Percentiles rank a stretch among this genome's conserved stretches.
Evolutionary conservation across 1,284 basidiomycete species (phyloP).

Genomic region (Neonothopanus nambi): DNA sequence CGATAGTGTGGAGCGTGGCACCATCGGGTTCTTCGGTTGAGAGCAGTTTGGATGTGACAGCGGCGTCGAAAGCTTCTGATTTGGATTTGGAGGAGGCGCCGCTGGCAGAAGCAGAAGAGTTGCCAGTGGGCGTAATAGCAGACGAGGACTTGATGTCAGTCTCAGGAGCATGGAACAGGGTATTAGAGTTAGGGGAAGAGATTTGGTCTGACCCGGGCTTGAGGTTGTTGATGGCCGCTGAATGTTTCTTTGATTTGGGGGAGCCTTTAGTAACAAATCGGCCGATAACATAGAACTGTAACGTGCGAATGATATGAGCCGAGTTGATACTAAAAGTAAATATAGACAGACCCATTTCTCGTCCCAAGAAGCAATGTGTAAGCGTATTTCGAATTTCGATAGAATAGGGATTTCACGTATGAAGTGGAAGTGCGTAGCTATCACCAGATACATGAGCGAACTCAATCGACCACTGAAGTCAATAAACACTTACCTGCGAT

Average conservation of each 20-base stretch:
- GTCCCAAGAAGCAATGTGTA: slow-evolving; percentile 74
- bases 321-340: slow-evolving; percentile 23
- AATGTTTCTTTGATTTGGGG: neutral
- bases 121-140: slow-evolving; percentile 11
- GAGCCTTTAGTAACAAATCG: slow-evolving; percentile 29
- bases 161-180: neutral
- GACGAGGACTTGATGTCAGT: slow-evolving; percentile 7
- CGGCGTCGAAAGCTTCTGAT: slow-evolving; percentile 8
- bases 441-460: neutral
- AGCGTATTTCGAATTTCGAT: slow-evolving; percentile 66
- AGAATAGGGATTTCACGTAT: slow-evolving; percentile 80
- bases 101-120: slow-evolving; percentile 2
- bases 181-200: no score
- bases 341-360: slow-evolving; percentile 72
- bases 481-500: slow-evolving; percentile 55
- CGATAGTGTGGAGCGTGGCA: slow-evolving; percentile 65
- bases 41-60: slow-evolving; percentile 34
- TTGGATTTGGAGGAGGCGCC: neutral
- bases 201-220: neutral
- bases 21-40: slow-evolving; percentile 53
- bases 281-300: slow-evolving; percentile 30
- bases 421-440: slow-evolving; percentile 74
- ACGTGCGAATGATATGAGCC: slow-evolving; percentile 3
- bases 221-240: neutral
- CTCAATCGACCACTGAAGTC: neutral